phyloP scores from a whole-genome alignment of 768 basidiomycete genomes.

The Boletus tomentosulus region DNA sequence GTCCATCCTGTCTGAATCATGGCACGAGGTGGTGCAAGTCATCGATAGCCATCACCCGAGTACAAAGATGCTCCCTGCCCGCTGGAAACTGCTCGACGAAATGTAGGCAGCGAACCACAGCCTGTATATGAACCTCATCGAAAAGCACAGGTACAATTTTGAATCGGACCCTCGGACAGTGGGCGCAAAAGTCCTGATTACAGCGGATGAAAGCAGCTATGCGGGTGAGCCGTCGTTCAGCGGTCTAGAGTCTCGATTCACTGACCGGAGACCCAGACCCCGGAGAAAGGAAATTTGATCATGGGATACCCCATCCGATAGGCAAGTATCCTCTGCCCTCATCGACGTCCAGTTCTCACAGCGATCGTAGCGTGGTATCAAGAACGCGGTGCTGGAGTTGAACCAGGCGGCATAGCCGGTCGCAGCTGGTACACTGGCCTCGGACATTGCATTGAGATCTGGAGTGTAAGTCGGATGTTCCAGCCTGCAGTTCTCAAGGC shows the following conservation, averaged over 20 bases:
- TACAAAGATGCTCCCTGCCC: slow-evolving; percentile 47
- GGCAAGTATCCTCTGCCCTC: slow-evolving; percentile 37
- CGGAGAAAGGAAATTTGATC: slow-evolving; percentile 44
- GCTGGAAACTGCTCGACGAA: slow-evolving; percentile 56
- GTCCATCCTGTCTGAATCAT: background rate
- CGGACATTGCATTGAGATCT: slow-evolving; percentile 76
- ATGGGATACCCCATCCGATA: slow-evolving; percentile 75
- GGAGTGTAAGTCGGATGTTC: slow-evolving; percentile 47
- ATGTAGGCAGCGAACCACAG: slow-evolving; percentile 39
- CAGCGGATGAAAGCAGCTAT: slow-evolving; percentile 65
- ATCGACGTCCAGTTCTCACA: slow-evolving; percentile 1
- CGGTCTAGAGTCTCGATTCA: background rate
- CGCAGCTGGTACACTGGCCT: slow-evolving; percentile 83
- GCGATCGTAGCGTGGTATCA: slow-evolving; percentile 74
- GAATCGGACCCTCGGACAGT: slow-evolving; percentile 62
- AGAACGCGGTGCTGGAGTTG: slow-evolving; percentile 64
- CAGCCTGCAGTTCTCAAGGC: background rate
- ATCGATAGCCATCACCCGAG: slow-evolving; percentile 58
- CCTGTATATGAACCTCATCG: slow-evolving; percentile 7
- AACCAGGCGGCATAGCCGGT: slow-evolving; percentile 47
- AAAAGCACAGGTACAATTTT: slow-evolving; percentile 57
- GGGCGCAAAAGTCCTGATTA: slow-evolving; percentile 59
- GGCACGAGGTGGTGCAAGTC: slow-evolving; percentile 52
- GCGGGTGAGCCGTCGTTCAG: slow-evolving; percentile 38
- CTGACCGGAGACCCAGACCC: slow-evolving; percentile 16